These are phyloP conservation scores for Aspergillus fijiensis DNA, from an alignment of 2,329 filamentous ascomycete genomes.

Conservation along the genomic window DNA sequence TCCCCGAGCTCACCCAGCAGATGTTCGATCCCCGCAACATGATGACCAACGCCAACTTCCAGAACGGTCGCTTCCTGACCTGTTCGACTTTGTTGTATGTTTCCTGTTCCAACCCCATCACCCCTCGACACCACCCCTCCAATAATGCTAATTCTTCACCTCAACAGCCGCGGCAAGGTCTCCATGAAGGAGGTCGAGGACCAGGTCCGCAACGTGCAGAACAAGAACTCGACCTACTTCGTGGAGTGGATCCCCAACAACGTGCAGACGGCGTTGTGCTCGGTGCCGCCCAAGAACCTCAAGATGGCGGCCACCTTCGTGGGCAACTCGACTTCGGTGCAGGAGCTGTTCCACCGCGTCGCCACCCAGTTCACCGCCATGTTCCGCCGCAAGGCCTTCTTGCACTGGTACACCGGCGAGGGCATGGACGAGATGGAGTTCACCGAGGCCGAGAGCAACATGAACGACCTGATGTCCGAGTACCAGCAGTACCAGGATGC, in stretches of 20 bases:
- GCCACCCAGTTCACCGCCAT: constrained; percentile 99
- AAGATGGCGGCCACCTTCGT: constrained; percentile 99
- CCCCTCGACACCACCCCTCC: neutral
- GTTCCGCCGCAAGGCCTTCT: constrained; percentile 99
- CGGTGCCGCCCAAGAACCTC: constrained; percentile 92
- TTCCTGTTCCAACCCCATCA: too few species aligned
- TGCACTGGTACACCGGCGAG: constrained; percentile 99
- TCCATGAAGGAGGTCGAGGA: constrained; percentile 99
- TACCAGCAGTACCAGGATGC: constrained; percentile 99
- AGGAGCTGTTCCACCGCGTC: constrained; percentile 99
- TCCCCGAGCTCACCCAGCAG: constrained; percentile 98
- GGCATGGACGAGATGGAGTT: constrained; percentile 99
- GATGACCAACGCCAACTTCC: constrained; percentile 99
- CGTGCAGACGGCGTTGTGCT: constrained; percentile 98
- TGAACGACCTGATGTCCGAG: constrained; percentile 99
- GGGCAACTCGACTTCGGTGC: constrained; percentile 98
- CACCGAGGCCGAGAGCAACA: constrained; percentile 99
- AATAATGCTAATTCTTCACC: too few species aligned
- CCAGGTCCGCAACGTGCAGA: constrained; percentile 99
- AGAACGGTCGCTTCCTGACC: constrained; percentile 98
- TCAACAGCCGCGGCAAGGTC: constrained; percentile 83
- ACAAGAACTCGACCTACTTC: constrained; percentile 99
- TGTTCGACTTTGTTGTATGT: constrained; percentile 92
- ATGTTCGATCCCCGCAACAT: constrained; percentile 99
- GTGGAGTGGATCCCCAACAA: constrained; percentile 99